These are phyloP conservation scores for Aphanomyces astaci DNA, from an alignment of 352 stramenopile genomes.

Conservation along the genomic window DNA sequence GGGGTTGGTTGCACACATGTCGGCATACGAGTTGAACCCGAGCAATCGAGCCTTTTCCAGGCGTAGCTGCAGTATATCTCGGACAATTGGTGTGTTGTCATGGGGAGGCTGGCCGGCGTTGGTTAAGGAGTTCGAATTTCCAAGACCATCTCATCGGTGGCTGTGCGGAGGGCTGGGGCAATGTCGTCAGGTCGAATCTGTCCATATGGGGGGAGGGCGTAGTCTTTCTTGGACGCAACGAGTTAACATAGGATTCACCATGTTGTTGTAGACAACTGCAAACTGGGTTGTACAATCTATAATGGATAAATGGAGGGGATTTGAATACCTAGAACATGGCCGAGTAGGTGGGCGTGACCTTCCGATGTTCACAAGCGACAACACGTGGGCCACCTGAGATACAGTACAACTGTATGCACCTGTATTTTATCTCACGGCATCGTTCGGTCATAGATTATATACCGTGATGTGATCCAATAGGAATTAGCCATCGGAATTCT, in stretches of 20 bases:
- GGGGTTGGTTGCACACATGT: no score
- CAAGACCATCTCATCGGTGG: constrained; percentile 39
- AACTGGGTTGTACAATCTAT: no score
- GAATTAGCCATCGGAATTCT: no score
- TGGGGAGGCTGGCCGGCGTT: constrained; percentile 78
- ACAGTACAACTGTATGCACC: no score
- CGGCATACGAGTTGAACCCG: constrained; percentile 90
- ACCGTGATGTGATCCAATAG: no score
- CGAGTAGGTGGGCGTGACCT: no score
- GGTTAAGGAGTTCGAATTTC: constrained; percentile 68
- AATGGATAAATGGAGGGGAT: no score
- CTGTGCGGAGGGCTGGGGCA: constrained; percentile 43
- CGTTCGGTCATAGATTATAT: no score
- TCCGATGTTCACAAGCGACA: no score
- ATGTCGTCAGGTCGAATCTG: constrained; percentile 52
- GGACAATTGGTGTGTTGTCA: constrained; percentile 92
- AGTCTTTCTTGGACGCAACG: constrained; percentile 47
- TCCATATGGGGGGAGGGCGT: constrained; percentile 58
- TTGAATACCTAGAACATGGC: no score
- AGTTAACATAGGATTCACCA: constrained; percentile 25
- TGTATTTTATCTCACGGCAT: no score
- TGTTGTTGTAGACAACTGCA: background rate
- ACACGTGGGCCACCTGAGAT: no score
- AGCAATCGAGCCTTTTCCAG: constrained; percentile 88
- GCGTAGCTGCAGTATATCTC: constrained; percentile 89